Base-by-base conservation (phyloP, 108 stramenopile species). In the Chaetoceros muelleri region DNA sequence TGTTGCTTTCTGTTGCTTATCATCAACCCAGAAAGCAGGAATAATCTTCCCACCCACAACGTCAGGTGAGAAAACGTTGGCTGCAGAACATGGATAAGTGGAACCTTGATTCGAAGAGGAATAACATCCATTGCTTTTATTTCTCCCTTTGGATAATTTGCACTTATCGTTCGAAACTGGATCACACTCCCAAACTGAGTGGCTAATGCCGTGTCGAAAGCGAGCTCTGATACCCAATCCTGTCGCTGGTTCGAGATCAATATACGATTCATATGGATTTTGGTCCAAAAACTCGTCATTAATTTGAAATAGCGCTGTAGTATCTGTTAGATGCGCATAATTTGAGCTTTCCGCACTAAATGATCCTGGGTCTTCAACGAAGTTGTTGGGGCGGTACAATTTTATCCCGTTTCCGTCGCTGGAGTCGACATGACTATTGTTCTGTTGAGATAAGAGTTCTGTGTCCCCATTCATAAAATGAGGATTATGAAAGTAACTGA, bases 111-210 rank as follows among this genome's bases (percentile, higher is more conserved):
- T 71, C 0, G 70, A 62, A 40, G 49, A 57, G 26, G 34, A 44
- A 55, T 71, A 75, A 70, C 74, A 75, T 24, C 44, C 30, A 30
- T 64, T 27, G 40, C 29, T 34, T 2, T 65, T 60, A 45, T 53
- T 54, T 26, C 58, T 54, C 2, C 53, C 67, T n/a, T 66, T 44
- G 25, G 64, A 69, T 2, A 55, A 21, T 40, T 56, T 52, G 66
- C 74, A 75, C 20, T 67, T 67, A 1, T 57, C 52, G 60, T 75
- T 75, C 28, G 65, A 67, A 18, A 57, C 45, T 25, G 74, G 74
- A 62, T 75, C 55, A 46, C 74, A 75, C 34, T 75, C 74, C 74
- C 74, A 75, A 67, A 72, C 50, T 46, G 74, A 75, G 48, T 52
- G 68, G 56, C 74, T 75, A n/a, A 59, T 72, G 23, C 71, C 70